phyloP scores from a whole-genome alignment of 768 basidiomycete species.

The Antrodiella citrinella region DNA sequence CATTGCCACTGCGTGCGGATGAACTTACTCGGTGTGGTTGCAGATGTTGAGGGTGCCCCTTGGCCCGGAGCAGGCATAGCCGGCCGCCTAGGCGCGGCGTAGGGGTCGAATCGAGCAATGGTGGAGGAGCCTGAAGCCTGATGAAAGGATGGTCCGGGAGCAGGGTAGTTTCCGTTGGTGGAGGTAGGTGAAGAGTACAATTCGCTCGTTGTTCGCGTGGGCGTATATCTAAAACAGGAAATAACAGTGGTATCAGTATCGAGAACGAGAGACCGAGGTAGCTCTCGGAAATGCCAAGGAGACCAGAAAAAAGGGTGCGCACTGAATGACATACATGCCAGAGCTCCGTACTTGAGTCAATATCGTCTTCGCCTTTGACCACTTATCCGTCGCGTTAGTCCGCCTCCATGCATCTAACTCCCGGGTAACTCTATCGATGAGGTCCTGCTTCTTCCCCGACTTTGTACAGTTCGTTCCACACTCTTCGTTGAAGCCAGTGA shows the following conservation, averaged over 20 bases:
- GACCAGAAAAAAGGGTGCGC: slow-evolving; percentile 1
- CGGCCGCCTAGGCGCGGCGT: slow-evolving; percentile 54
- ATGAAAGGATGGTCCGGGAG: not conserved
- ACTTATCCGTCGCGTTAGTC: slow-evolving; percentile 51
- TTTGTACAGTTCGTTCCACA: slow-evolving; percentile 61
- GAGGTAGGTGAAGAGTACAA: not conserved
- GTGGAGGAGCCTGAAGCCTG: not conserved
- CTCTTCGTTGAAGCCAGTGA: slow-evolving; percentile 71
- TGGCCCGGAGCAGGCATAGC: too few species aligned
- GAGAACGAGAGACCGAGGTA: not conserved
- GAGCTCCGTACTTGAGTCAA: slow-evolving; percentile 56
- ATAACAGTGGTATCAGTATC: not conserved
- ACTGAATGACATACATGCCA: slow-evolving; percentile 46
- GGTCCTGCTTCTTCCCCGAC: slow-evolving; percentile 81
- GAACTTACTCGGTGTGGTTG: slow-evolving; percentile 25
- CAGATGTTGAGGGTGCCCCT: slow-evolving; percentile 28
- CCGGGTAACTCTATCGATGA: slow-evolving; percentile 65
- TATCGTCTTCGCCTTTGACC: slow-evolving; percentile 61
- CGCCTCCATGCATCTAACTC: slow-evolving; percentile 56
- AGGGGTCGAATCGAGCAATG: slow-evolving; percentile 33
- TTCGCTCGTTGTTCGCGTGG: not conserved
- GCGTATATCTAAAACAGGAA: not conserved
- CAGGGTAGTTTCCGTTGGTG: not conserved
- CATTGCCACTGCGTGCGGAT: slow-evolving; percentile 14
- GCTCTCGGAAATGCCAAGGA: not conserved